phyloP scores from a whole-genome alignment of 1,139 yeast genomes.

The Nakaseomyces glabratus region DNA sequence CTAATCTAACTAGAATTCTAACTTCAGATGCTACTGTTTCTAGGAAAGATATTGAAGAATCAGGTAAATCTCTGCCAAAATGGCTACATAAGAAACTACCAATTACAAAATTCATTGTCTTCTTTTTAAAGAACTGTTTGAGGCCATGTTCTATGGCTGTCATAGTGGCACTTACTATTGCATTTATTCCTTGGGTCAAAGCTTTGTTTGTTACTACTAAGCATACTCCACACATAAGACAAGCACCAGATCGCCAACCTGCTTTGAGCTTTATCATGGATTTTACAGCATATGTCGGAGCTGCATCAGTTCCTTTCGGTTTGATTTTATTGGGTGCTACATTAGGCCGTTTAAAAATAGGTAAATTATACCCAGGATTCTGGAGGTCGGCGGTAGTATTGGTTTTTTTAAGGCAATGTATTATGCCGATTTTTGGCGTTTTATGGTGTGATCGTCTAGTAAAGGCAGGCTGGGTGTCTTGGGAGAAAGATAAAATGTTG shows the following conservation, averaged over 20 bases:
- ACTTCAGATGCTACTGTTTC: conserved; percentile 31
- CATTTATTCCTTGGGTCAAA: conserved; percentile 82
- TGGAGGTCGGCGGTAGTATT: conserved; percentile 48
- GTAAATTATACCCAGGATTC: conserved; percentile 53
- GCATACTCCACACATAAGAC: conserved; percentile 35
- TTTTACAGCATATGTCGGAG: conserved; percentile 62
- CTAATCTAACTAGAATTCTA: conserved; percentile 26
- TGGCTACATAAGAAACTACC: conserved; percentile 24
- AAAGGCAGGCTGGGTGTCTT: conserved; percentile 38
- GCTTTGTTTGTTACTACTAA: conserved; percentile 54
- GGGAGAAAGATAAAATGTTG: conserved; percentile 43
- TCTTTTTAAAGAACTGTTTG: conserved; percentile 47
- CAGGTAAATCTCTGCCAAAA: conserved; percentile 25
- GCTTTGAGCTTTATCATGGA: conserved; percentile 78
- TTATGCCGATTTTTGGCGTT: conserved; percentile 52
- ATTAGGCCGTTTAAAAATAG: conserved; percentile 56
- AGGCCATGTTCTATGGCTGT: conserved; percentile 67
- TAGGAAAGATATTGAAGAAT: conserved; percentile 26
- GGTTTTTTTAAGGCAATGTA: conserved; percentile 37
- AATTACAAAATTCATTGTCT: conserved; percentile 25
- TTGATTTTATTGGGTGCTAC: conserved; percentile 73
- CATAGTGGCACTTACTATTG: conserved; percentile 49
- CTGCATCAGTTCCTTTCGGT: conserved; percentile 81
- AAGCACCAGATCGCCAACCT: conserved; percentile 77
- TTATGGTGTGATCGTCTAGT: conserved; percentile 42